Evolutionary conservation across 768 basidiomycete species (phyloP), one percentile per base, ranked within the genome.

Genomic region (Artomyces pyxidatus): DNA sequence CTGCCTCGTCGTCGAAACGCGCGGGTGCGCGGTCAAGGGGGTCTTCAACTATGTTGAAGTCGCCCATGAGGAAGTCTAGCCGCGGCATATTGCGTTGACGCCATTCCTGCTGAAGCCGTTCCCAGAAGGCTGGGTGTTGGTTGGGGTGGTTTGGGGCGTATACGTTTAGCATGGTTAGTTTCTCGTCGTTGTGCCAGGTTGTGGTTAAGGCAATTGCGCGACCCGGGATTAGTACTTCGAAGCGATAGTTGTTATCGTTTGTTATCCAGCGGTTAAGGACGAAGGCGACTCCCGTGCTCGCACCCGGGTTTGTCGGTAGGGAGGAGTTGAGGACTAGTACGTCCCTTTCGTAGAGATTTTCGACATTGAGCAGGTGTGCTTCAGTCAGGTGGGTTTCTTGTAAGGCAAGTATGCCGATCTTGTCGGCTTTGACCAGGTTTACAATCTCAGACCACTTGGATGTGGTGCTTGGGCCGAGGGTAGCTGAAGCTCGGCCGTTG

Each of bases 301-400:
- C 11, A 49, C 48, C 0, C 21, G 52, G 50, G n/a, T 32, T 4
- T 0, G 0, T 21, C 1, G 46, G 52, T 29, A 57, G 29, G 0
- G 39, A 25, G 0, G 54, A 54, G 48, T 44, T 50, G 3, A 54
- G 4, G 11, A 54, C 30, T 12, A 29, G 23, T 6, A 60, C 19
- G 22, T 46, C 28, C 6, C 45, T 14, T 3, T 50, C 3, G 27
- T 51, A 59, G 0, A 47, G 32, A 3, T 23, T 41, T 12, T 32
- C 12, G n/a, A 53, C 26, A 6, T 22, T 29, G 23, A 23, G 14
- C 1, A 41, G 16, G 25, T 32, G 48, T 27, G 30, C 17, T 12
- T 53, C 22, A 19, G 42, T 47, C 0, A 62, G 38, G 49, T 64
- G 63, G 3, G 60, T 59, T 30, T 64, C 63, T 27, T 61, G 58